Conservation (phyloP, 768 basidiomycete species). For the Lyophyllum decastes region DNA sequence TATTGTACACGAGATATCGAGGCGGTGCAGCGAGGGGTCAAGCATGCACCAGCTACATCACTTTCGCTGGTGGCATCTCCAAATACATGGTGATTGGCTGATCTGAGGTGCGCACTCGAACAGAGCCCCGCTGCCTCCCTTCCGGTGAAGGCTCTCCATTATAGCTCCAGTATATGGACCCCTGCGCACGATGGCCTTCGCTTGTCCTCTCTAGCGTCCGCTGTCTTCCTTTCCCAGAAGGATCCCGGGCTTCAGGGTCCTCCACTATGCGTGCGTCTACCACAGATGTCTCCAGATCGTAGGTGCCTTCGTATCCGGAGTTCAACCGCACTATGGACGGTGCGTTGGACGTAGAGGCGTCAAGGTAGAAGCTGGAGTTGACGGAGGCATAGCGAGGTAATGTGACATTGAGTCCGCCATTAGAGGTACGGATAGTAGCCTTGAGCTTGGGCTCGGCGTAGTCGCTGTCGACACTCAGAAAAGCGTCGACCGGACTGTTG, state of each 20-base stretch:
- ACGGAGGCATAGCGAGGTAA: neutral
- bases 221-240: neutral
- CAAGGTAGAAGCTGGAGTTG: constrained; percentile 3
- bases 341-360: neutral
- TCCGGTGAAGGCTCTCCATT: neutral
- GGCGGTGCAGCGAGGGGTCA: no score
- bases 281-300: neutral
- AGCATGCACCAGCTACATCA: no score
- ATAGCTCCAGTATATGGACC: neutral
- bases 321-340: neutral
- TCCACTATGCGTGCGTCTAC: neutral
- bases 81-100: neutral
- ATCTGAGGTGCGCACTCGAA: neutral
- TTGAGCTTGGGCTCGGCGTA: neutral
- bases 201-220: neutral
- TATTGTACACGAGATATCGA: no score
- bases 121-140: neutral
- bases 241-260: neutral
- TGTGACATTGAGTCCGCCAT: neutral
- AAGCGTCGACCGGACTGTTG: neutral
- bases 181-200: neutral
- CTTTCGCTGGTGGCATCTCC: no score
- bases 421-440: neutral
- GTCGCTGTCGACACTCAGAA: neutral
- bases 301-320: constrained; percentile 1